phyloP scores from a whole-genome alignment of 768 basidiomycete species.

The Nidula microcarpa region DNA sequence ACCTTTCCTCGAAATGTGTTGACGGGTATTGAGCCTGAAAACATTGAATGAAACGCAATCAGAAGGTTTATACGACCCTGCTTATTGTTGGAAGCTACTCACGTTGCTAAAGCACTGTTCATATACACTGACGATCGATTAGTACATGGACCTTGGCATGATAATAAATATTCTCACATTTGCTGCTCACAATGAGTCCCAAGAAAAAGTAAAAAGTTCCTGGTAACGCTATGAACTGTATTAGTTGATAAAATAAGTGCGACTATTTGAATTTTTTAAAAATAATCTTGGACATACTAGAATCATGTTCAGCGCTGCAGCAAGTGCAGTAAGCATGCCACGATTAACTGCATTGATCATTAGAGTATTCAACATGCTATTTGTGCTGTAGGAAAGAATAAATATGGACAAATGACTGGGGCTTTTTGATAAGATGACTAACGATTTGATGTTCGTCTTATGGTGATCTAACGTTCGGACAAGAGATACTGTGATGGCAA shows the following conservation, averaged over 20 bases:
- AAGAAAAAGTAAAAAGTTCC: slow-evolving; percentile 17
- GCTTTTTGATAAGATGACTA: not conserved
- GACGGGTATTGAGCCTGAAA: not conserved
- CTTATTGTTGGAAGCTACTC: not conserved
- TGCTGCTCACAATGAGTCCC: slow-evolving; percentile 14
- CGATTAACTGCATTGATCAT: slow-evolving; percentile 17
- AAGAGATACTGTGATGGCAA: slow-evolving; percentile 10
- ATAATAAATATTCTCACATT: slow-evolving; percentile 7
- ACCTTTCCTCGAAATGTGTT: not conserved
- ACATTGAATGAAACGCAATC: not conserved
- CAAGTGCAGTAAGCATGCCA: slow-evolving; percentile 14
- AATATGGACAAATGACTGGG: not conserved
- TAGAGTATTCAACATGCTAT: slow-evolving; percentile 11
- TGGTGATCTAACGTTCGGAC: slow-evolving; percentile 6
- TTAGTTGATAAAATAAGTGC: too few species aligned
- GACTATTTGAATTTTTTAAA: too few species aligned
- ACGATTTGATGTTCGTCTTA: slow-evolving; percentile 7
- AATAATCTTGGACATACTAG: slow-evolving; percentile 5
- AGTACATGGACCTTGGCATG: not conserved
- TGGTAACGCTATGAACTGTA: slow-evolving; percentile 1
- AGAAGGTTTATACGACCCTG: not conserved
- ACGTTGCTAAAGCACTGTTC: slow-evolving; percentile 1
- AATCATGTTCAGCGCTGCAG: slow-evolving; percentile 13
- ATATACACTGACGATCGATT: not conserved
- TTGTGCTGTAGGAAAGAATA: slow-evolving; percentile 9